A percentile compares a stretch with the other conserved stretches of the same genome.
Conservation (phyloP, 2,329 filamentous ascomycete genomes). For the Thelonectria olida region DNA sequence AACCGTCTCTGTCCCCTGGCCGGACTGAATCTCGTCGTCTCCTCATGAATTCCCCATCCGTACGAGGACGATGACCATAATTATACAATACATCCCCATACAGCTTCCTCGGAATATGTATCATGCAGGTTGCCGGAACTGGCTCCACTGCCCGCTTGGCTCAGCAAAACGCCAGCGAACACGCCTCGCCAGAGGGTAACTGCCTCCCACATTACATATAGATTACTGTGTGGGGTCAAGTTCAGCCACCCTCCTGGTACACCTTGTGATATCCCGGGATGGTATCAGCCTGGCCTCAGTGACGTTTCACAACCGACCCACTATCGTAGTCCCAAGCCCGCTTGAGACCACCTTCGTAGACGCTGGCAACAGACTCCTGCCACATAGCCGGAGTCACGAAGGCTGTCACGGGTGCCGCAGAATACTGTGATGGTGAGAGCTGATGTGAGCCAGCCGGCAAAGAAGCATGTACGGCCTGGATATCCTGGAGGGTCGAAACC, state of each 20-base stretch:
- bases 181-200: neutral
- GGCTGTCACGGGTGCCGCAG: slow-evolving; percentile 60
- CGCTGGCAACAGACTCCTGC: slow-evolving; percentile 76
- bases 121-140: neutral
- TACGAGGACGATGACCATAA: neutral
- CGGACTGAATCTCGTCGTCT: neutral
- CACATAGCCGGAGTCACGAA: slow-evolving; percentile 79
- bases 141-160: neutral
- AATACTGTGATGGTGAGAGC: slow-evolving; percentile 61
- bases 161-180: neutral
- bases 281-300: slow-evolving; percentile 16
- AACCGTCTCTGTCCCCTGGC: neutral
- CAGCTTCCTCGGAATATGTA: neutral
- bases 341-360: slow-evolving; percentile 73
- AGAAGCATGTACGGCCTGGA: slow-evolving; percentile 57
- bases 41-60: neutral
- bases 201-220: neutral
- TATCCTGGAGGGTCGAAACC: slow-evolving; percentile 62
- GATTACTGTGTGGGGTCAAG: neutral
- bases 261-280: neutral
- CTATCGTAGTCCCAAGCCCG: slow-evolving; percentile 67
- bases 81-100: slow-evolving; percentile 4
- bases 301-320: slow-evolving; percentile 45
- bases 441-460: slow-evolving; percentile 56
- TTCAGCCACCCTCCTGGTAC: neutral